Percentiles rank a stretch among this genome's conserved stretches.
phyloP scores from a whole-genome alignment of 805 yeast species.

The Saccharomycopsis sp. region DNA sequence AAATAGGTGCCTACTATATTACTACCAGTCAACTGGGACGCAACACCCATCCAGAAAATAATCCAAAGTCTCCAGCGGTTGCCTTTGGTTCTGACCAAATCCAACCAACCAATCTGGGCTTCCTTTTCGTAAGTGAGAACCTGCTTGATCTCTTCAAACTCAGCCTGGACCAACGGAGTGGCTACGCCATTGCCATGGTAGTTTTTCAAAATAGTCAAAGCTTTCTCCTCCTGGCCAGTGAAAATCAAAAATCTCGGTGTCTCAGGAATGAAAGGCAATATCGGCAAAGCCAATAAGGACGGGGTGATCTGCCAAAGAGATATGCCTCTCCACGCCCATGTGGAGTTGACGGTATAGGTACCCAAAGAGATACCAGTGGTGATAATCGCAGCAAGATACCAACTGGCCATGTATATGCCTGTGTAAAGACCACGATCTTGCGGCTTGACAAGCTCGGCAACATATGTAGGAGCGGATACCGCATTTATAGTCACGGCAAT shows the following conservation, averaged over 20 bases:
- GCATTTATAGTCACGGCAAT: conserved; percentile 29
- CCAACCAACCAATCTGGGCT: conserved; percentile 24
- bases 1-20: conserved; percentile 29
- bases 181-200: conserved; percentile 25
- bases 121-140: conserved; percentile 24
- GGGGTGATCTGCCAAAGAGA: conserved; percentile 28
- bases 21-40: conserved; percentile 26
- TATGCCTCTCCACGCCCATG: conserved; percentile 31
- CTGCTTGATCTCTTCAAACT: conserved; percentile 25
- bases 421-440: conserved; percentile 27
- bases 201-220: conserved; percentile 24
- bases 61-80: conserved; percentile 27
- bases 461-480: conserved; percentile 31
- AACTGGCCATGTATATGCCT: conserved; percentile 28
- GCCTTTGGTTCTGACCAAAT: conserved; percentile 23
- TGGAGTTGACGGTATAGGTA: conserved; percentile 23
- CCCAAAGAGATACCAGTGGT: conserved; percentile 29
- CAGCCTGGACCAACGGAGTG: conserved; percentile 22
- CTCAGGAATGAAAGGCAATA: conserved; percentile 27
- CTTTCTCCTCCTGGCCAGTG: conserved; percentile 26
- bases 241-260: conserved; percentile 30
- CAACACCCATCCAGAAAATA: conserved; percentile 26
- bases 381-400: conserved; percentile 28
- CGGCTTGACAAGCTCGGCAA: conserved; percentile 31
- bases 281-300: conserved; percentile 23